Conservation (phyloP, 176 grass and related monocot genomes). For the Stipa capillata region DNA sequence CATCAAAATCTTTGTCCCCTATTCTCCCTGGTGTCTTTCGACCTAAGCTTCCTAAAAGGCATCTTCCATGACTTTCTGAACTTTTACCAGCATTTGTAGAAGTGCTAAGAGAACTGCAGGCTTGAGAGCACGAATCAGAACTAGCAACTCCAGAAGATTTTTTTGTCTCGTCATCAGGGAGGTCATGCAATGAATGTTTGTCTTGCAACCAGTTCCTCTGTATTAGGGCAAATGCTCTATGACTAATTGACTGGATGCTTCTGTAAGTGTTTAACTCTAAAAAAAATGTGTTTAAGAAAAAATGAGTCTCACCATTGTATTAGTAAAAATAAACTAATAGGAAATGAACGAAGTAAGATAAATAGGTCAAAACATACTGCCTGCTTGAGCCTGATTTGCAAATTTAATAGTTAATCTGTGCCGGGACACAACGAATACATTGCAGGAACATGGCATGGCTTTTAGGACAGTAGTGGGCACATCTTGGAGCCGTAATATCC, state of each 20-base stretch:
- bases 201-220: slow-evolving; percentile 35
- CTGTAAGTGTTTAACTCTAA: slow-evolving; percentile 27
- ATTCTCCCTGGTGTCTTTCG: slow-evolving; percentile 21
- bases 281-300: background rate
- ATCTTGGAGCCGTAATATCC: slow-evolving; percentile 53
- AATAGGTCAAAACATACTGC: slow-evolving; percentile 37
- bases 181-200: slow-evolving; percentile 29
- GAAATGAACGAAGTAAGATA: slow-evolving; percentile 9
- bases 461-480: slow-evolving; percentile 44
- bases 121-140: slow-evolving; percentile 7
- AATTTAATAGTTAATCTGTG: slow-evolving; percentile 51
- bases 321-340: background rate
- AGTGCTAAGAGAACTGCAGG: slow-evolving; percentile 18
- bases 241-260: slow-evolving; percentile 42
- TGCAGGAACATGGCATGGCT: slow-evolving; percentile 53
- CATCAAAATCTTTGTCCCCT: slow-evolving; percentile 16
- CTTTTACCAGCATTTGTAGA: slow-evolving; percentile 29
- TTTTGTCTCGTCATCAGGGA: slow-evolving; percentile 1
- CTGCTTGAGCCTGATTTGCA: slow-evolving; percentile 26
- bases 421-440: slow-evolving; percentile 68
- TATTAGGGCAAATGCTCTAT: slow-evolving; percentile 37
- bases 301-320: background rate
- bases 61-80: slow-evolving; percentile 41
- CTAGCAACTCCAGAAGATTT: slow-evolving; percentile 23
- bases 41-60: slow-evolving; percentile 19